Evolutionary conservation across 495 filamentous ascomycete genomes (phyloP), one percentile per base, ranked within the genome.

Genomic region (Aspergillus indologenus): DNA sequence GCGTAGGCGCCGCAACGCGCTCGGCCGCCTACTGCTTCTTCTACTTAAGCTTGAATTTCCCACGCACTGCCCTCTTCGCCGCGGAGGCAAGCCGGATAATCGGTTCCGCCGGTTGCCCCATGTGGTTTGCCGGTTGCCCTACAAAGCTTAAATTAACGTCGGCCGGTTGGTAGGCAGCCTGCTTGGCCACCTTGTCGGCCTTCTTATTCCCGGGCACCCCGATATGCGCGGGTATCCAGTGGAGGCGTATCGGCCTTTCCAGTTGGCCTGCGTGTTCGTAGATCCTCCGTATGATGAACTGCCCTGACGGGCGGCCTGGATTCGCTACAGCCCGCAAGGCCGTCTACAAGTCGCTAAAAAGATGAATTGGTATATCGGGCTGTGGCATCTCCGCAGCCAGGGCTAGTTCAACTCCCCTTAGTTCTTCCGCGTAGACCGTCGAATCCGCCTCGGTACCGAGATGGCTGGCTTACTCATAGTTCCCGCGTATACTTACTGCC

Each of bases 301-400:
- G 56, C 1, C 61, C 55, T 2, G 56, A 61, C 5, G 58, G 50
- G 20, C 46, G 55, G 20, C 48, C 43, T 2, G 58, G 55, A 18
- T 61, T 22, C 14, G 14, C 20, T 18, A 22, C 18, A 9, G 18
- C 23, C 6, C 20, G 5, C 2, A 40, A 11, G 5, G 34, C 34
- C 5, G 34, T 11, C 12, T 40, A 11, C 2, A 2, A 11, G 12
- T 40, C 34, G 2, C 7, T 11, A 11, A 40, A 40, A 11, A 40
- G 7, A 15, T 40, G 34, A 11, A 40, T 40, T 2, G 34, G 7
- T 9, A 4, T 3, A 15, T 8, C 7, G 12, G 12, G 12, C 34
- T 15, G 34, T 7, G 34, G 5, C 12, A 40, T 40, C 34, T 40
- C 12, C 5, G 34, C 34, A 2, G 5, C 7, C 34, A 40, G 34